Evolutionary conservation across 805 yeast genomes (phyloP), one percentile per base, ranked within the genome.

Genomic region (Ogataea degrootiae): DNA sequence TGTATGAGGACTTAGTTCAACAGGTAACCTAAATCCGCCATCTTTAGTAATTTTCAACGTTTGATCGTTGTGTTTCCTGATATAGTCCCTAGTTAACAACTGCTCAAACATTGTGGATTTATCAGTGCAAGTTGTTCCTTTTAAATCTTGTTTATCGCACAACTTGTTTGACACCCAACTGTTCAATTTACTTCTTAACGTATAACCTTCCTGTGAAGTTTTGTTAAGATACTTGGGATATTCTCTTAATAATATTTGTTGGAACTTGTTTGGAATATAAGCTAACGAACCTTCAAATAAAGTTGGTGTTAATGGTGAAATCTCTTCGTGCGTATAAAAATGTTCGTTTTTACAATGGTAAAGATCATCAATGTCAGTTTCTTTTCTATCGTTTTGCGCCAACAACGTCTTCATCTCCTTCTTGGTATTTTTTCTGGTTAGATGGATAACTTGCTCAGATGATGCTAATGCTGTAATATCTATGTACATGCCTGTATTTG

Each of bases 321-420:
- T 59, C 42, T 77, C 80, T 8, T 72, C 72, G 34, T 71, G 58
- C 7, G 67, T 59, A 60, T 77, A 78, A 51, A 71, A 74, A 62
- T 87, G 90, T 50, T 71, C 64, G 58, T 82, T 80, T 43, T 80
- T 72, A 65, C 87, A 81, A 49, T 74, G 68, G 51, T 67, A 47
- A 5, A 66, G 50, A 31, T 51, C 45, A 15, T 40, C 38, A 1
- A 51, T 49, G 15, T 52, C 51, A 17, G 48, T 45, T 2, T 33
- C 48, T 42, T 41, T 43, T 40, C 49, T 16, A 7, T 35, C 41
- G 31, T 53, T 58, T 43, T 49, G 57, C 36, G 39, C 26, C 38
- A 51, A 35, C 39, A 58, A 52, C 37, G 31, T 44, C 17, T 53
- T 50, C 46, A 48, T 53, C 47, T 53, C 63, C 7, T 39, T 52